These are phyloP conservation scores for Trifolium repens DNA, from an alignment of 306 rosid species.

Conservation along the genomic window DNA sequence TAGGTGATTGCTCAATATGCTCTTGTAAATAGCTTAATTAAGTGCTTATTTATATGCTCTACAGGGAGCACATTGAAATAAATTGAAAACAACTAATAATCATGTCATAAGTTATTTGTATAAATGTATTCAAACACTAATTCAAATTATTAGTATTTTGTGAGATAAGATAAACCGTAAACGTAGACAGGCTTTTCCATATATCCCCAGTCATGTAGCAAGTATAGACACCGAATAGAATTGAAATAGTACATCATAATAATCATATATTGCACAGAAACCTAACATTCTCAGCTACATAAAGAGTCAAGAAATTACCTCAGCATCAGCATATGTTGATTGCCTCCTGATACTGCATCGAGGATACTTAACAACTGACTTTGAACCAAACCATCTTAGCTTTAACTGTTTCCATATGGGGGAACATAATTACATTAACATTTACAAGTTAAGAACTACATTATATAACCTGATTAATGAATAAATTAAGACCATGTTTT, in stretches of 20 bases:
- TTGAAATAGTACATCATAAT: background rate
- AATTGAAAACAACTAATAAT: background rate
- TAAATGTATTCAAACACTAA: background rate
- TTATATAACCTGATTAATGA: too few species aligned
- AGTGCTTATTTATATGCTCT: background rate
- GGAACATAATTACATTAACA: too few species aligned
- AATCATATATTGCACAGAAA: background rate
- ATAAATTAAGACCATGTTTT: too few species aligned
- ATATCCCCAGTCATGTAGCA: conserved; percentile 12
- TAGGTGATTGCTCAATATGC: background rate
- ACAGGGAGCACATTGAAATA: background rate
- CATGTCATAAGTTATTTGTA: background rate
- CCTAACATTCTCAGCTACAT: background rate
- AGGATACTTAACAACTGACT: conserved; percentile 84
- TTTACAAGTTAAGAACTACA: too few species aligned
- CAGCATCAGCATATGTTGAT: conserved; percentile 83
- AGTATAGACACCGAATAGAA: background rate
- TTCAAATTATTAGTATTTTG: background rate
- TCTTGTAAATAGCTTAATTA: background rate
- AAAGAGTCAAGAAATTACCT: conserved; percentile 55
- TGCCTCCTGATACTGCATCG: conserved; percentile 89
- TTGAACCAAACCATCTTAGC: conserved; percentile 82
- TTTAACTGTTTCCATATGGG: too few species aligned
- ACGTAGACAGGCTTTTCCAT: background rate
- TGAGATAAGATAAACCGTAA: background rate